A percentile compares a stretch with the other conserved stretches of the same genome.
phyloP scores from a whole-genome alignment of 306 rosid species.

The Casuarina glauca region DNA sequence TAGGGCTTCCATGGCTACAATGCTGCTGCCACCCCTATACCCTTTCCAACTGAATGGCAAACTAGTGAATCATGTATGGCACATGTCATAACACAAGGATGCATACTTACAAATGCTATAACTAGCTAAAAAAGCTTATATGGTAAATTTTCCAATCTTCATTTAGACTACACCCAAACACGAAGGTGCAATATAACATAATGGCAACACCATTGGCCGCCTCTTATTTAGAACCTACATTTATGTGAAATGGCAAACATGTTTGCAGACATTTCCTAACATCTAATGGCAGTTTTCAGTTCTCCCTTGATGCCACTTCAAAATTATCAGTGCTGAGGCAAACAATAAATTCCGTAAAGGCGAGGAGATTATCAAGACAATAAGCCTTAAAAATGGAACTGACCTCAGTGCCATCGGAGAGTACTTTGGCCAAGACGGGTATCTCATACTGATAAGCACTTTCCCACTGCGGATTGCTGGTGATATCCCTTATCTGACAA shows the following conservation, averaged over 20 bases:
- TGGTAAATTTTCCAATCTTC: neutral
- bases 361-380: neutral
- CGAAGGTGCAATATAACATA: neutral
- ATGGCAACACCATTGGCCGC: neutral
- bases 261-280: neutral
- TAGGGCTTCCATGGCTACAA: neutral
- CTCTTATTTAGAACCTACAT: neutral
- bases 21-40: neutral
- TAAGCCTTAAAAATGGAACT: slow-evolving; percentile 16
- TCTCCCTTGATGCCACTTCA: neutral
- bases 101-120: neutral
- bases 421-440: slow-evolving; percentile 82
- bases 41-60: neutral
- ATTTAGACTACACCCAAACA: neutral
- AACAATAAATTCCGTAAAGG: neutral
- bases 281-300: neutral
- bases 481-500: slow-evolving; percentile 78
- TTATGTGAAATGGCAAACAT: neutral
- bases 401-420: slow-evolving; percentile 90
- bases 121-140: neutral
- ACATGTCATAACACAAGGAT: neutral
- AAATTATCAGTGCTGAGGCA: neutral
- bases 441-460: slow-evolving; percentile 85
- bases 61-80: neutral
- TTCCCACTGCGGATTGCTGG: slow-evolving; percentile 80